Percentiles rank a stretch among this genome's conserved stretches.
phyloP scores from a whole-genome alignment of 225 moss, liverwort and hornwort species.

The Marchantia paleacea region DNA sequence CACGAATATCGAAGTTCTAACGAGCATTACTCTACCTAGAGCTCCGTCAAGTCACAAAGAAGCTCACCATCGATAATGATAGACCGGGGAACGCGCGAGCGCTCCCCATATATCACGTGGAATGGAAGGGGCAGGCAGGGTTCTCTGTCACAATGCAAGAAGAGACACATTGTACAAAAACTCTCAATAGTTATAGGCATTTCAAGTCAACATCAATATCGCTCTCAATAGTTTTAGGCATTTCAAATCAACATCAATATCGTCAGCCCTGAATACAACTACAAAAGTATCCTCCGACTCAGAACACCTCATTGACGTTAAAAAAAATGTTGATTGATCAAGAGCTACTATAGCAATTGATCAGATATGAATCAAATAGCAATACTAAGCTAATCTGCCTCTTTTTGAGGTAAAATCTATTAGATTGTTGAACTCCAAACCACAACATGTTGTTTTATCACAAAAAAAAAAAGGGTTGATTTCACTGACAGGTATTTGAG shows the following conservation, averaged over 20 bases:
- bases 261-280: background rate
- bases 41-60: background rate
- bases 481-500: background rate
- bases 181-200: background rate
- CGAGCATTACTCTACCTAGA: background rate
- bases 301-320: background rate
- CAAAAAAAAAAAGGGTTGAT: background rate
- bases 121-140: slow-evolving; percentile 9
- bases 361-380: background rate
- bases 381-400: background rate
- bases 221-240: background rate
- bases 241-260: background rate
- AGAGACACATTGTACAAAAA: background rate
- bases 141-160: slow-evolving; percentile 17
- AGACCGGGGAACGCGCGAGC: slow-evolving; percentile 6
- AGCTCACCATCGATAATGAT: slow-evolving; percentile 25
- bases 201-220: too few relatives aligned
- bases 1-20: too few relatives aligned
- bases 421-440: background rate
- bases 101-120: slow-evolving; percentile 11
- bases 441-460: background rate
- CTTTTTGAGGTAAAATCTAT: background rate
- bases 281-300: background rate
- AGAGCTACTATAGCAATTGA: background rate
- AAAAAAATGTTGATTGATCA: background rate